These are phyloP conservation scores for Penicillium crystallinum DNA, from an alignment of 495 filamentous ascomycete genomes.

Conservation along the genomic window DNA sequence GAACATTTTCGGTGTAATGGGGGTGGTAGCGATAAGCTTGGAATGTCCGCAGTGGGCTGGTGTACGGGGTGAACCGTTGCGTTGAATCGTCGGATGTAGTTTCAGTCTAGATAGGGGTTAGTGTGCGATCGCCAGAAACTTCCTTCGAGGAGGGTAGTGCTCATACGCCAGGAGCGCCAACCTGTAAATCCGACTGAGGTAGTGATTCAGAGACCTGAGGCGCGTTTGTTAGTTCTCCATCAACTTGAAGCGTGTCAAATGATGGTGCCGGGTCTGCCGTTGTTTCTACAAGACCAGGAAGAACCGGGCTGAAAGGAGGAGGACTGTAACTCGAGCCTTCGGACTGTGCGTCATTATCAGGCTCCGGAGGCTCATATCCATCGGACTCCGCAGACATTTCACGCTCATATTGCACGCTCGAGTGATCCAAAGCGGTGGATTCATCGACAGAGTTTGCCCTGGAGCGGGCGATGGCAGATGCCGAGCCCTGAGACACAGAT, in stretches of 20 bases:
- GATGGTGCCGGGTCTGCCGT: constrained; percentile 12
- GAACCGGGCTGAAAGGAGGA: constrained; percentile 32
- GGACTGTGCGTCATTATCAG: constrained; percentile 28
- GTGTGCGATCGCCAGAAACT: constrained; percentile 11
- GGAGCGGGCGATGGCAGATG: neutral
- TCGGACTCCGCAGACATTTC: constrained; percentile 41
- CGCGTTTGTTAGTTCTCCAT: constrained; percentile 29
- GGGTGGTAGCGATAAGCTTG: constrained; percentile 87
- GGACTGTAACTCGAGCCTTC: constrained; percentile 33
- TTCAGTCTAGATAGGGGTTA: constrained; percentile 24
- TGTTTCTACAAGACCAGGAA: constrained; percentile 21
- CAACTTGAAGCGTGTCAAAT: constrained; percentile 17
- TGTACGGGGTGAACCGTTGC: constrained; percentile 63
- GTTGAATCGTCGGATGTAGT: constrained; percentile 10
- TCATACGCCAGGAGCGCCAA: constrained; percentile 38
- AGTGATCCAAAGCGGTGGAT: constrained; percentile 1
- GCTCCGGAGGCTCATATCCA: constrained; percentile 57
- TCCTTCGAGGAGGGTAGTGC: constrained; percentile 12
- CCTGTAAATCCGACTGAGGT: constrained; percentile 18
- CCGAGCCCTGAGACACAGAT: neutral
- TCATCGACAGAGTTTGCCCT: constrained; percentile 7
- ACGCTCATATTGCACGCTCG: constrained; percentile 12
- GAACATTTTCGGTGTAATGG: constrained; percentile 59
- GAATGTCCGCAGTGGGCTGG: constrained; percentile 76
- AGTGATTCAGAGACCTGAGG: constrained; percentile 24